Conservation (phyloP, 169 alveolate genomes). For the Plasmodium blacklocki region DNA sequence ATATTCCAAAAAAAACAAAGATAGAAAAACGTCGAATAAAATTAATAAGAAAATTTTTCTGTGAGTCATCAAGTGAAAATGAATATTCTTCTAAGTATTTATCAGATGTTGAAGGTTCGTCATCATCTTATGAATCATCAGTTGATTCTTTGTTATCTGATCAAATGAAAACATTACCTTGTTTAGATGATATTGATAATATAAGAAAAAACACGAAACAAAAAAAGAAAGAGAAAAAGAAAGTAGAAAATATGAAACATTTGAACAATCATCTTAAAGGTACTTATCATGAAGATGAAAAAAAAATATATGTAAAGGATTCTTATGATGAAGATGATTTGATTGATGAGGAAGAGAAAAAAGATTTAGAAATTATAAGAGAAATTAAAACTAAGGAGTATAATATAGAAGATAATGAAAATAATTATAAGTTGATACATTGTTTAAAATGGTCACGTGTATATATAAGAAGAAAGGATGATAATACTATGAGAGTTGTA, state of each 20-base stretch:
- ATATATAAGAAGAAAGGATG: slow-evolving; percentile 16
- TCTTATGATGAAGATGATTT: slow-evolving; percentile 10
- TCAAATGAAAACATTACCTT: background rate
- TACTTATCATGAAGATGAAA: background rate
- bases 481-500: background rate
- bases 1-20: slow-evolving; percentile 3
- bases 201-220: too few species aligned
- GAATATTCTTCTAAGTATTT: background rate
- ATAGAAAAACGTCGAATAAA: slow-evolving; percentile 22
- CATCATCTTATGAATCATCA: slow-evolving; percentile 8
- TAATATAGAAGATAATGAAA: slow-evolving; percentile 25
- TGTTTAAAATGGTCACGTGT: slow-evolving; percentile 68
- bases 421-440: slow-evolving; percentile 57
- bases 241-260: background rate
- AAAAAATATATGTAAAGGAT: background rate
- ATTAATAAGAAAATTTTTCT: slow-evolving; percentile 27
- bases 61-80: slow-evolving; percentile 24
- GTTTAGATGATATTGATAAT: background rate
- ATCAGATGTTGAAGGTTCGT: background rate
- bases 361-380: slow-evolving; percentile 53
- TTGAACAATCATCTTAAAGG: background rate
- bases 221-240: slow-evolving; percentile 10
- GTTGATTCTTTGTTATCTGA: background rate
- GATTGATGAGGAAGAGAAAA: slow-evolving; percentile 56
- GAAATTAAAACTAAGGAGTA: slow-evolving; percentile 55